These are phyloP conservation scores for Clarireedia hainanense DNA, from an alignment of 2,329 filamentous ascomycete species.

Conservation along the genomic window DNA sequence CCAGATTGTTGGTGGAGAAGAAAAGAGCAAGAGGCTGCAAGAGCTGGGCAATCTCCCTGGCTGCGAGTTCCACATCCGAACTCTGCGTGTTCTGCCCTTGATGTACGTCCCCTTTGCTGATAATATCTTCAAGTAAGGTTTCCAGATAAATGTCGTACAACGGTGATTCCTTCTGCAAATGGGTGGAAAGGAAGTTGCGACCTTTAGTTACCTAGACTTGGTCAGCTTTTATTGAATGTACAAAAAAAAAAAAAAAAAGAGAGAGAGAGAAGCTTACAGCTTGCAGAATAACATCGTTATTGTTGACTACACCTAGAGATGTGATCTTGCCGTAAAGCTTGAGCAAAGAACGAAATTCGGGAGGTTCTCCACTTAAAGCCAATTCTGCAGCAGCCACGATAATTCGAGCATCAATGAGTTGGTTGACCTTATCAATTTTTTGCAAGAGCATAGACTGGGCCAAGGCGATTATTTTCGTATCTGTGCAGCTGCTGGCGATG, in stretches of 20 bases:
- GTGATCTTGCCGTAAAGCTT: constrained; percentile 74
- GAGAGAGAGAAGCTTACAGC: constrained; percentile 52
- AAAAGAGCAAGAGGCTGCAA: constrained; percentile 82
- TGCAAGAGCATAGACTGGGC: constrained; percentile 96
- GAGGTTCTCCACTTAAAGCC: constrained; percentile 66
- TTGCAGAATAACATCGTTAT: constrained; percentile 57
- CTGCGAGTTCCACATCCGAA: constrained; percentile 72
- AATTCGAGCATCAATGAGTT: constrained; percentile 74
- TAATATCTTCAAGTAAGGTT: constrained; percentile 76
- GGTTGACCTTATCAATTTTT: constrained; percentile 80
- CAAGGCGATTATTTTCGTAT: constrained; percentile 87
- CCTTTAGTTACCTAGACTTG: constrained; percentile 59
- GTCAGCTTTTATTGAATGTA: constrained; percentile 6
- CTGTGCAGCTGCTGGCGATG: constrained; percentile 73
- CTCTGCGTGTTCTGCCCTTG: constrained; percentile 66
- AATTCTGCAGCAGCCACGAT: constrained; percentile 74
- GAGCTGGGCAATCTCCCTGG: constrained; percentile 80
- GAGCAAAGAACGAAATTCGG: constrained; percentile 79
- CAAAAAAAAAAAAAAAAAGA: not conserved
- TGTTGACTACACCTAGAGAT: constrained; percentile 63
- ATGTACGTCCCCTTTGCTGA: constrained; percentile 82
- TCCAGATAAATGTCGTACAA: constrained; percentile 78
- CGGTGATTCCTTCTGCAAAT: constrained; percentile 59
- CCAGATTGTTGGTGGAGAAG: constrained; percentile 58
- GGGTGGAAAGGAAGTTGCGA: constrained; percentile 67